Evolutionary conservation across 2,329 filamentous ascomycete genomes (phyloP).

Genomic region (Fusarium tjaetaba): DNA sequence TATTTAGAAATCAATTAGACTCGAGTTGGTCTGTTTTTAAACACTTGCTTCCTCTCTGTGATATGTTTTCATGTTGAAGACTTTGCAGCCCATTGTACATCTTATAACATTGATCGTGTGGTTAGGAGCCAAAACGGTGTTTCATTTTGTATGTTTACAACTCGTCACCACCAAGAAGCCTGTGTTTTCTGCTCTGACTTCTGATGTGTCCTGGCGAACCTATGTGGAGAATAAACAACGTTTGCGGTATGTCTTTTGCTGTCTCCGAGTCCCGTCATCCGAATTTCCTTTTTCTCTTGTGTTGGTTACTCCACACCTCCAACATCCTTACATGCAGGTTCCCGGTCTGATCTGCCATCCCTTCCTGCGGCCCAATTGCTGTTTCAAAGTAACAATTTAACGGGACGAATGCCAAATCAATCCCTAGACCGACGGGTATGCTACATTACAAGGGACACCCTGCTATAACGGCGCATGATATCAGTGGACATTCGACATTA

Average conservation of each 20-base stretch:
- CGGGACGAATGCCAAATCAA: constrained; percentile 16
- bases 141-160: not conserved
- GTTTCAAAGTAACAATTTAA: constrained; percentile 27
- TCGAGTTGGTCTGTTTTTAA: constrained; percentile 26
- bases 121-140: not conserved
- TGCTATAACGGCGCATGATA: constrained; percentile 16
- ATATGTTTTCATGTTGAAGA: not conserved
- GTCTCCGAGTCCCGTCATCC: not conserved
- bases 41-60: not conserved
- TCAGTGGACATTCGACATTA: constrained; percentile 12
- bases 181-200: not conserved
- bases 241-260: not conserved
- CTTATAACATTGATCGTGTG: not conserved
- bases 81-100: accelerated
- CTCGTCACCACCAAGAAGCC: not conserved
- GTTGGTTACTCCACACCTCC: not conserved
- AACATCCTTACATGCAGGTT: constrained; percentile 20
- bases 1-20: constrained; percentile 42
- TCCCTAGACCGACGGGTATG: constrained; percentile 12
- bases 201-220: not conserved
- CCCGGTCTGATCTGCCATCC: constrained; percentile 29
- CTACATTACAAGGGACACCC: constrained; percentile 1
- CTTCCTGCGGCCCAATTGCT: constrained; percentile 19
- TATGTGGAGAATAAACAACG: constrained; percentile 18
- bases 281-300: not conserved